A percentile compares a stretch with the other conserved stretches of the same genome.
Evolutionary conservation across 2,329 filamentous ascomycete genomes (phyloP).

Genomic region (Alternaria conjuncta): DNA sequence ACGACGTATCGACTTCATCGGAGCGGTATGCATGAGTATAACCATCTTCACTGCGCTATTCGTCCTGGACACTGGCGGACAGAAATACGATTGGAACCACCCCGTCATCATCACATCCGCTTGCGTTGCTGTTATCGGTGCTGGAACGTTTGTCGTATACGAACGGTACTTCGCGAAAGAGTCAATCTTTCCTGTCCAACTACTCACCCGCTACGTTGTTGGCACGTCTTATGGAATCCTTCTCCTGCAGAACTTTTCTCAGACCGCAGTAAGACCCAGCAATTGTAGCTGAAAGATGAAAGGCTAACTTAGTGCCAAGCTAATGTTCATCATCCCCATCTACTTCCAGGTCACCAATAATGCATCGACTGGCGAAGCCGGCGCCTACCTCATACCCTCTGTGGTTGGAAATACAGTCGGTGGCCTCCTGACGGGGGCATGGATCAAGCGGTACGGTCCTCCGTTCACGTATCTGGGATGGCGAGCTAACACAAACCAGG

Average conservation of each 20-base stretch:
- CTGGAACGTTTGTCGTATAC: neutral
- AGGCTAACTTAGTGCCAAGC: neutral
- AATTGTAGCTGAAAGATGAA: slow-evolving; percentile 61
- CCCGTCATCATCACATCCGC: neutral
- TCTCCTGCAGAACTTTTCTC: slow-evolving; percentile 50
- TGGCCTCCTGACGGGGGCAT: slow-evolving; percentile 63
- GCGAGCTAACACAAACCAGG: neutral
- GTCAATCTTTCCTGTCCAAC: slow-evolving; percentile 22
- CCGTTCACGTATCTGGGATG: neutral
- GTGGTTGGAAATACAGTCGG: slow-evolving; percentile 71
- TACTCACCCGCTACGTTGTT: slow-evolving; percentile 56
- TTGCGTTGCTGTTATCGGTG: neutral
- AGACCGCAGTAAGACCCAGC: neutral
- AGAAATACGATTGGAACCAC: neutral
- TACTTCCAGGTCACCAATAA: slow-evolving; percentile 67
- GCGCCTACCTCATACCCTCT: slow-evolving; percentile 69
- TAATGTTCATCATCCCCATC: neutral
- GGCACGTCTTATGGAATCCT: slow-evolving; percentile 60
- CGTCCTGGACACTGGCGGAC: neutral
- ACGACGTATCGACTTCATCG: neutral
- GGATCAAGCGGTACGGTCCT: neutral
- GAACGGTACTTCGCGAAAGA: neutral
- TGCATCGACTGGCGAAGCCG: slow-evolving; percentile 64
- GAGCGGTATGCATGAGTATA: neutral
- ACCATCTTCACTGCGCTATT: neutral